Evolutionary conservation across 306 rosid genomes (phyloP), one percentile per base, ranked within the genome.

Genomic region (Cicer arietinum): DNA sequence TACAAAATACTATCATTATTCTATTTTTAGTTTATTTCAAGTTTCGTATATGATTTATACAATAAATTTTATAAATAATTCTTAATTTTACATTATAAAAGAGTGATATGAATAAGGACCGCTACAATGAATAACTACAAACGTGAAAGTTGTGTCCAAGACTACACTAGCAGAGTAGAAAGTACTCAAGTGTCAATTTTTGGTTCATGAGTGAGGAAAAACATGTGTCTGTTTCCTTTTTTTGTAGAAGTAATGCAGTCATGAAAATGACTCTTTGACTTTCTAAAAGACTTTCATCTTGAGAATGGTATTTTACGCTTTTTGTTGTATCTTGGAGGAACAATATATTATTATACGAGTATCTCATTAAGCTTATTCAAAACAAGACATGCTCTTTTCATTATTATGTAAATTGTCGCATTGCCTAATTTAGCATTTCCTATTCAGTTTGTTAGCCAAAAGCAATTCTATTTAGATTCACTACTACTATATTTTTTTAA

Each of bases 181-280:
- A 30, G 37, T 30, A 30, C 37, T 30, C 6, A 30, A 30, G 58
- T 37, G 75, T 52, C 75, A 51, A 69, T 69, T 53, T 50, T 70
- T 37, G 25, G 51, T 45, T 53, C 63, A 39, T 70, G 40, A 16
- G 61, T 12, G 5, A 52, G 12, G 6, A 10, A 37, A 52, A 16
- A 10, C 9, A 63, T 41, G n/a, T 14, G 61, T 16, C 37, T 50
- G 12, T 50, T 50, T 6, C 18, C 10, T 30, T 52, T 12, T 70
- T 70, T 47, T 25, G 4, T 45, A 37, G 40, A 50, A 52, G 53
- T 14, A 50, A 70, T 53, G 75, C 75, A 71, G 17, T 40, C 39
- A 16, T 35, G 42, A 54, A 39, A 35, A 45, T 43, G 73, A 30
- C 37, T 30, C 37, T 30, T 30, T 30, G 37, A 30, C 37, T 30